Base-by-base conservation (phyloP, 805 yeast genomes). In the Lipomyces mesembrius region DNA sequence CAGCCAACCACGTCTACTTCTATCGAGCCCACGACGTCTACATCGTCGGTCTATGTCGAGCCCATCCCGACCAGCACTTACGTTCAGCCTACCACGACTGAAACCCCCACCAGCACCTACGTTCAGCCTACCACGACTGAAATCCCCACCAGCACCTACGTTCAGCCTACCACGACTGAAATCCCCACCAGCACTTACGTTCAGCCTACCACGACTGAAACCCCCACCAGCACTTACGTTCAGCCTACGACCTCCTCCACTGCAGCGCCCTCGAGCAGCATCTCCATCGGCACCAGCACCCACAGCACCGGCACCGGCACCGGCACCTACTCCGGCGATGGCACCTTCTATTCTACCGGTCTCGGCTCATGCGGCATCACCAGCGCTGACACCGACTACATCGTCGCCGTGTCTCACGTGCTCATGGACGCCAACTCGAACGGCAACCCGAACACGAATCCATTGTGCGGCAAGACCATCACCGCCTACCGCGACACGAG, bases 351-450 rank as follows among this genome's bases (percentile, higher is more conserved):
- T 71, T 73, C 71, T 43, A 72, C 75, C 39, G 80, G 81, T 14
- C 77, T 79, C 57, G 89, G 88, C 64, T 85, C 88, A 29, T 87
- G 89, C 77, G 90, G 90, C 54, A 66, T 71, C 56, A 74, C 79
- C 67, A 81, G 77, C 77, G 62, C 78, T 20, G 84, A 80, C 67
- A 43, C 77, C n/a, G 89, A 86, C 72, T 75, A 75, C 65, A 81
- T 86, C 69, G 87, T 83, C 55, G 90, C 89, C 52, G 77, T 86
- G 70, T 82, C 85, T 64, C 78, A 77, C 68, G 73, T 73, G 60
- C 79, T 83, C 72, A 83, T 77, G 73, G 85, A 83, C 71, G 74
- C 81, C 66, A 59, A 70, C 65, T 81, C 81, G 76, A 57, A n/a
- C 60, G 68, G 61, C 55, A 79, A 84, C 71, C 80, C 82, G 63